Evolutionary conservation across 106 monocot species (phyloP), one percentile per base, ranked within the genome.

Genomic region (Platanthera zijinensis): DNA sequence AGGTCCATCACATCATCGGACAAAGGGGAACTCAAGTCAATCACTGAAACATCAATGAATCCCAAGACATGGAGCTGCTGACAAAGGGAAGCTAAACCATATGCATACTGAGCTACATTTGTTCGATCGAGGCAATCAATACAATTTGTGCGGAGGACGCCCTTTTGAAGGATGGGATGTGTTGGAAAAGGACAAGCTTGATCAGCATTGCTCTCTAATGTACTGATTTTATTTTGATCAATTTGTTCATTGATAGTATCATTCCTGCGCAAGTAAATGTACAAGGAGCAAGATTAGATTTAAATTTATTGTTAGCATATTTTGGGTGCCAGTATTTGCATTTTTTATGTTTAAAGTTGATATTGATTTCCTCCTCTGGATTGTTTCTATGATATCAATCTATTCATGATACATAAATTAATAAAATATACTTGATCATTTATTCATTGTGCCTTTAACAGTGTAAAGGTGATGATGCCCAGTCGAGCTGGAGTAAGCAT

Each of bases 91-190:
- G 89, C 84, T 77, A 99, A 83, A 72, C 99, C 94, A 84, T 90
- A 94, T 45, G 91, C 89, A 81, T 85, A 99, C 25, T 99, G 99
- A 63, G 99, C 99, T 50, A 94, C 94, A 87, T 99, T 99, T 47
- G 99, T 99, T 6, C 99, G 89, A 74, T 99, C 99, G 79, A 99
- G 82, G 81, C 99, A 94, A 78, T 99, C 99, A 71, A 99, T 99
- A 80, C 99, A 99, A 76, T 99, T 99, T 73, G 99, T 99, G 19
- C 99, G 82, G 13, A 99, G 86, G 39, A 99, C 88, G 8, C 99
- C 99, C 66, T 80, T 92, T 75, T 99, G 99, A 10, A 86, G 54
- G 32, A 48, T 78, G 14, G 80, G 78, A 30, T 74, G 79, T 70
- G 76, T 82, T 2, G 59, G 18, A 10, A 75, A 84, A 78, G 6